phyloP scores from a whole-genome alignment of 1,139 yeast species.

The Spathaspora sp. region DNA sequence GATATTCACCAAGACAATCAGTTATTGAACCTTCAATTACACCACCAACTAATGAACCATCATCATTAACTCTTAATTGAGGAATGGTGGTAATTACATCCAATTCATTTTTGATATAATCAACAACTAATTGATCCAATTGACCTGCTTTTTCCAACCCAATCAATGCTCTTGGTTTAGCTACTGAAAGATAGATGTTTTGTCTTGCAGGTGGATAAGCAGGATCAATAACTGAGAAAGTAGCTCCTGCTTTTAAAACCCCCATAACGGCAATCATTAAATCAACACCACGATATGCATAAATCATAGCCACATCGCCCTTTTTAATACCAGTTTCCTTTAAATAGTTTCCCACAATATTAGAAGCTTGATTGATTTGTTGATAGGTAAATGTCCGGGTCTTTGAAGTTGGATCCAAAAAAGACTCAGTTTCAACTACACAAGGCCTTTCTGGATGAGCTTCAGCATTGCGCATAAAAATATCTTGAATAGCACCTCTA shows the following conservation, averaged over 20 bases:
- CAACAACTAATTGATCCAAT: conserved; percentile 71
- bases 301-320: conserved; percentile 96
- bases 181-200: conserved; percentile 86
- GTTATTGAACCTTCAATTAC: conserved; percentile 18
- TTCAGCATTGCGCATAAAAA: conserved; percentile 81
- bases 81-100: conserved; percentile 74
- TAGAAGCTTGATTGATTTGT: conserved; percentile 92
- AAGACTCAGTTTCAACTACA: conserved; percentile 87
- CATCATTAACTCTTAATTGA: conserved; percentile 70
- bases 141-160: conserved; percentile 89
- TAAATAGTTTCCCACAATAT: conserved; percentile 86
- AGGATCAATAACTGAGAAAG: conserved; percentile 97
- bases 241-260: conserved; percentile 96
- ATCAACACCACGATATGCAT: conserved; percentile 97
- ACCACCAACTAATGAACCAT: conserved; percentile 76
- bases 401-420: conserved; percentile 51
- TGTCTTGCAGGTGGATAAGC: conserved; percentile 99
- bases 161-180: conserved; percentile 86
- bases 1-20: conserved; percentile 55
- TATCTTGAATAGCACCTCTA: conserved; percentile 95
- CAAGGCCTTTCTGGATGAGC: conserved; percentile 83
- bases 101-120: conserved; percentile 71
- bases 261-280: conserved; percentile 97
- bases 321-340: conserved; percentile 75
- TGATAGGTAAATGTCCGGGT: conserved; percentile 76